A percentile compares a stretch with the other conserved stretches of the same genome.
phyloP scores from a whole-genome alignment of 768 basidiomycete genomes.

The Heimioporus sp. region DNA sequence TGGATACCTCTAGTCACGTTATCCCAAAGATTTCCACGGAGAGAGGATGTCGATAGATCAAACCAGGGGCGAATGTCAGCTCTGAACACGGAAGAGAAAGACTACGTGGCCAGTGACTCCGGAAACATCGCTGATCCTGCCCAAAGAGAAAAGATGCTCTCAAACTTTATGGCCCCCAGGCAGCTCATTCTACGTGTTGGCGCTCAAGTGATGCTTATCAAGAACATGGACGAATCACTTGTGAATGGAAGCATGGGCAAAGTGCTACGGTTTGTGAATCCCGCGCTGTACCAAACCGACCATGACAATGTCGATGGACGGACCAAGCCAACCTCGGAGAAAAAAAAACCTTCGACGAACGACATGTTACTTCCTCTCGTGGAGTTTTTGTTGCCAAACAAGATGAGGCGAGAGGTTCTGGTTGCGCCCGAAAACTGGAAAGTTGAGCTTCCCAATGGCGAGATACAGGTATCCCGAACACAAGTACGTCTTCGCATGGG shows the following conservation, averaged over 20 bases:
- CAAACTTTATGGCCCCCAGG: slow-evolving; percentile 88
- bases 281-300: slow-evolving; percentile 43
- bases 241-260: slow-evolving; percentile 96
- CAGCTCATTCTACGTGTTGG: slow-evolving; percentile 68
- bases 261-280: slow-evolving; percentile 70
- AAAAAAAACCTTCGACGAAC: slow-evolving; percentile 25
- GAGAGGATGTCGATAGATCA: slow-evolving; percentile 88
- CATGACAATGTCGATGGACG: slow-evolving; percentile 36
- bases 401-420: slow-evolving; percentile 49
- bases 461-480: slow-evolving; percentile 71
- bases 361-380: slow-evolving; percentile 63
- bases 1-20: background rate
- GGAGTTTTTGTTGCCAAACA: slow-evolving; percentile 68
- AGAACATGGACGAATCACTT: slow-evolving; percentile 86
- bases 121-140: slow-evolving; percentile 52
- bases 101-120: slow-evolving; percentile 60
- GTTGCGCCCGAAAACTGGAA: slow-evolving; percentile 80
- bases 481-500: slow-evolving; percentile 51
- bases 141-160: slow-evolving; percentile 74
- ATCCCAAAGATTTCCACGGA: slow-evolving; percentile 74
- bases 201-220: slow-evolving; percentile 94
- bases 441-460: slow-evolving; percentile 83
- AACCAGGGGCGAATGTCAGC: slow-evolving; percentile 67
- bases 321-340: slow-evolving; percentile 30
- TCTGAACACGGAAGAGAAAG: slow-evolving; percentile 51